Base-by-base conservation (phyloP, 169 alveolate genomes). In the Plasmodium knowlesi region DNA sequence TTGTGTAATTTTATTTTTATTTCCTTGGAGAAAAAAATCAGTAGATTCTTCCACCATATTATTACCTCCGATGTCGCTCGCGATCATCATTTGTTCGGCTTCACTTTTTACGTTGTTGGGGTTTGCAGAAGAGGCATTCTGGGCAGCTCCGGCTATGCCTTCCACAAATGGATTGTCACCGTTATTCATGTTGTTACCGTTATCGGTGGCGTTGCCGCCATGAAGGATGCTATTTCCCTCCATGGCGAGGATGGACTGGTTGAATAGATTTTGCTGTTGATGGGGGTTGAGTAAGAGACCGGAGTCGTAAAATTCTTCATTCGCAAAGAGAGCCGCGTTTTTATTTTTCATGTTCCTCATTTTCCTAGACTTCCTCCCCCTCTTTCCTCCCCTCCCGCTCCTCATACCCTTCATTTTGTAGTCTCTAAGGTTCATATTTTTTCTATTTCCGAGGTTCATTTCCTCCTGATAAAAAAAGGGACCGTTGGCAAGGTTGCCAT, bases 321-420 rank as follows among this genome's bases (percentile, higher is more conserved):
- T 22, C 5, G 16, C 30, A 22, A 67, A 67, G 6, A 67, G 30
- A 2, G 76, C 76, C 19, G 76, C 30, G 5, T 67, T 67, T 12
- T 67, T 67, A 22, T 67, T 67, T 12, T 67, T 30, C 83, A 76
- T 76, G 8, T 76, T 76, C 10, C 83, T 41, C 57, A 37, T 37
- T 32, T 41, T 41, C 34, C 30, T 76, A 4, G 10, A 25, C 83
- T 76, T 41, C 43, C n/a, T 76, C 6, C 22, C n/a, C 32, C 30
- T 76, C 19, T 76, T 41, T 8, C 57, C 57, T 3, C 43, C 34
- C 43, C 43, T 41, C 1, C 82, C 32, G 32, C 72, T 84, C 16
- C 71, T 84, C 72, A 14, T 84, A 9, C 74, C 74, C 34, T 84
- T 84, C 92, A 84, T 84, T 16, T 71, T 71, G 32, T 70, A 70